Conservation (phyloP, 441 rosid genomes). For the Hura crepitans region DNA sequence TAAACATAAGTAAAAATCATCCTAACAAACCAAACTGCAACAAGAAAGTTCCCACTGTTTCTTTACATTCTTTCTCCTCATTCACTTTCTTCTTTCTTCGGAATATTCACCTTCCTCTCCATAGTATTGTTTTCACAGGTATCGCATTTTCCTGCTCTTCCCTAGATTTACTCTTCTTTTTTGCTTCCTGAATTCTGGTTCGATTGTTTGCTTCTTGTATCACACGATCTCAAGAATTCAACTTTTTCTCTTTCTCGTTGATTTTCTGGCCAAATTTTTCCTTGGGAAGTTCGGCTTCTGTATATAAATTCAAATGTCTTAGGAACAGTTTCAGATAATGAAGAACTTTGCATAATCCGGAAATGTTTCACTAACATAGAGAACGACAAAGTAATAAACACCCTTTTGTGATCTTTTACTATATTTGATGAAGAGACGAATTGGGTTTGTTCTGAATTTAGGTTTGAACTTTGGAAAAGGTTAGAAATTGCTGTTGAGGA, state of each 20-base stretch:
- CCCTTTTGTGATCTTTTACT: not conserved
- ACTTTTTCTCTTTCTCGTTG: not conserved
- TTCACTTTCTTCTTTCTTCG: slow-evolving; percentile 8
- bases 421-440: not conserved
- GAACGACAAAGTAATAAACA: not conserved
- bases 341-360: not conserved
- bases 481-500: not conserved
- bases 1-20: not conserved
- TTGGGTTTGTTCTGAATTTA: not conserved
- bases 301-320: not conserved
- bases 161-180: not conserved
- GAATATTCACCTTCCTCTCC: slow-evolving; percentile 18
- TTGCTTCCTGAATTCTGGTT: not conserved
- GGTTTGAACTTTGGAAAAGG: not conserved
- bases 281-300: slow-evolving; percentile 2
- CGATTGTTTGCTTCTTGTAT: not conserved
- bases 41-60: not conserved
- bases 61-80: not conserved
- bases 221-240: not conserved
- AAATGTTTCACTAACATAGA: not conserved
- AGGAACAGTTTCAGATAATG: not conserved
- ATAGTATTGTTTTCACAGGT: slow-evolving; percentile 18
- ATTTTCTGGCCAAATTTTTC: not conserved
- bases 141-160: not conserved
- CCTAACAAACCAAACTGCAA: not conserved